Evolutionary conservation across 345 rosid genomes (phyloP).

Genomic region (Erysimum cheiranthoides): DNA sequence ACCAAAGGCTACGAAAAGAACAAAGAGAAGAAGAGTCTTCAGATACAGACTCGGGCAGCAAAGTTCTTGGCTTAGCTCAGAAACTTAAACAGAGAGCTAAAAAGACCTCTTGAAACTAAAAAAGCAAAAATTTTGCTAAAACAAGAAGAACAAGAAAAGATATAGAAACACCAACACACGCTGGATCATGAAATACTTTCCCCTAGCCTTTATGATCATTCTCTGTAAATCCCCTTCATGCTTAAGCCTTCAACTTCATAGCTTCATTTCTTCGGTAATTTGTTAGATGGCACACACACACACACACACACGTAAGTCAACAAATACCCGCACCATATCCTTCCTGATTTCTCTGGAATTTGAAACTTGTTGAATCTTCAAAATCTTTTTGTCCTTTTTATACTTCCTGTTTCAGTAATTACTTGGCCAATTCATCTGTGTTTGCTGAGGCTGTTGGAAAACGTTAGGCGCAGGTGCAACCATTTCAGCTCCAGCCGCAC

Average conservation of each 20-base stretch:
- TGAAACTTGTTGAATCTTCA: slow-evolving; percentile 37
- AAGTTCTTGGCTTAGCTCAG: slow-evolving; percentile 42
- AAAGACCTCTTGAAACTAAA: slow-evolving; percentile 37
- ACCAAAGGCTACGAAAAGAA: slow-evolving; percentile 34
- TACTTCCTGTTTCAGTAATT: slow-evolving; percentile 65
- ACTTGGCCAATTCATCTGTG: slow-evolving; percentile 89
- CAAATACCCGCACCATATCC: slow-evolving; percentile 23
- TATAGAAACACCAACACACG: slow-evolving; percentile 46
- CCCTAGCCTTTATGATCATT: slow-evolving; percentile 38
- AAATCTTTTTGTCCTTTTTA: slow-evolving; percentile 29
- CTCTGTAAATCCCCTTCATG: slow-evolving; percentile 27
- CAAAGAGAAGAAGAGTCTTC: slow-evolving; percentile 35
- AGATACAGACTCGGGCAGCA: slow-evolving; percentile 46
- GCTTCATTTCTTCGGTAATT: slow-evolving; percentile 31
- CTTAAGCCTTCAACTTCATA: slow-evolving; percentile 40
- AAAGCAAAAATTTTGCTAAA: slow-evolving; percentile 29
- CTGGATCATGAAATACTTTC: slow-evolving; percentile 30
- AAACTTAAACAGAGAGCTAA: slow-evolving; percentile 38
- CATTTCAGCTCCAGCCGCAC: slow-evolving; percentile 75
- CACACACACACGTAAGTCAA: slow-evolving; percentile 31
- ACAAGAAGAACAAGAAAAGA: neutral
- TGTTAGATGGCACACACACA: slow-evolving; percentile 37
- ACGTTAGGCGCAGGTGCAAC: slow-evolving; percentile 71
- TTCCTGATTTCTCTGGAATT: slow-evolving; percentile 39
- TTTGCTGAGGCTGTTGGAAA: slow-evolving; percentile 94